Conservation (phyloP, 176 grass and related monocot species). For the Triticum urartu region DNA sequence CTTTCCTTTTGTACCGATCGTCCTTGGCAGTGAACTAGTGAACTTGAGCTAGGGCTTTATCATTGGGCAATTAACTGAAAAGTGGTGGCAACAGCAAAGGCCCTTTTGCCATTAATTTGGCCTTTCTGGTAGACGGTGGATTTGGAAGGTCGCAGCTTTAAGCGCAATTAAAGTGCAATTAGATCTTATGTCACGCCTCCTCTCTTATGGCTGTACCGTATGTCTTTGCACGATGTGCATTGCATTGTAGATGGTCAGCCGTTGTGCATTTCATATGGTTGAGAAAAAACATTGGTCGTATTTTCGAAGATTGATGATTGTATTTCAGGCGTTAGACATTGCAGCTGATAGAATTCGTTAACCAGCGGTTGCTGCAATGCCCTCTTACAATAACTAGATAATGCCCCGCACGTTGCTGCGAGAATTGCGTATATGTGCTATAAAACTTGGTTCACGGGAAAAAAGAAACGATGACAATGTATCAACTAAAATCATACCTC, state of each 20-base stretch:
- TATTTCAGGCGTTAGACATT: background rate
- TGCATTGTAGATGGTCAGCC: background rate
- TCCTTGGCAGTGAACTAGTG: slow-evolving; percentile 16
- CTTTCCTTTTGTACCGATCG: background rate
- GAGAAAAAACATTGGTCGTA: background rate
- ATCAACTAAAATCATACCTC: too few species aligned
- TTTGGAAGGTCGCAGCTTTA: background rate
- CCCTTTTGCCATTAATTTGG: slow-evolving; percentile 26
- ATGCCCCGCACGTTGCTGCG: too few species aligned
- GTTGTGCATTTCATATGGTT: background rate
- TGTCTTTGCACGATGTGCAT: background rate
- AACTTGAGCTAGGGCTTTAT: background rate
- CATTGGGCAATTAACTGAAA: background rate
- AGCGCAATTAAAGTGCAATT: background rate
- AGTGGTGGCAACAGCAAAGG: background rate
- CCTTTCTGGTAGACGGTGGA: slow-evolving; percentile 24
- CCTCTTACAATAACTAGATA: background rate
- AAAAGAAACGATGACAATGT: too few species aligned
- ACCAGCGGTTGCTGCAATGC: background rate
- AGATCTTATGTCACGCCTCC: background rate
- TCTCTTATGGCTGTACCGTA: slow-evolving; percentile 17
- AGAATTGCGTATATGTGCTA: too few species aligned
- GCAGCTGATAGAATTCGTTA: background rate
- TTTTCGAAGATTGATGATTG: background rate
- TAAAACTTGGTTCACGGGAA: too few species aligned